Percentiles rank a stretch among this genome's conserved stretches.
Evolutionary conservation across 768 basidiomycete species (phyloP).

Genomic region (Sistotremastrum niveocremeum): DNA sequence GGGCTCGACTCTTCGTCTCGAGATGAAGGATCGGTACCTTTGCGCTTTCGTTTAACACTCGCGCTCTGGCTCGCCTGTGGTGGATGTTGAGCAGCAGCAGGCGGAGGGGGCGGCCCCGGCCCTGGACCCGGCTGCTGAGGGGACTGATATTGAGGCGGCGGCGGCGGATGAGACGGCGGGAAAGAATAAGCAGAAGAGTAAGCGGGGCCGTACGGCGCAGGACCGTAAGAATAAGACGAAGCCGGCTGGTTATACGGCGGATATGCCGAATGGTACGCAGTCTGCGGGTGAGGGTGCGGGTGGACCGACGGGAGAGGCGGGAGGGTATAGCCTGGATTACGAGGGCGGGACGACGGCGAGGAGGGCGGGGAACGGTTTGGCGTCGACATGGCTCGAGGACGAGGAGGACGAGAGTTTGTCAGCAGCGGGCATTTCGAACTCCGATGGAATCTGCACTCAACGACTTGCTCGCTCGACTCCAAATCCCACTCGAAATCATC

Average conservation of each 20-base stretch:
- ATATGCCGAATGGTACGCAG: conserved; percentile 38
- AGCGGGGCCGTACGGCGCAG: conserved; percentile 18
- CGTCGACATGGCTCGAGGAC: no score
- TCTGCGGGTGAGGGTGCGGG: conserved; percentile 33
- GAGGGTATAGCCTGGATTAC: conserved; percentile 25
- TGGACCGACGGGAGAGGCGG: conserved; percentile 47
- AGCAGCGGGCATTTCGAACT: no score
- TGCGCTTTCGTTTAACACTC: conserved; percentile 21
- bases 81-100: conserved; percentile 53
- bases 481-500: no score
- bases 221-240: conserved; percentile 54
- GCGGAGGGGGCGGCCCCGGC: conserved; percentile 17
- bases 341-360: no score
- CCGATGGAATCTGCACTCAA: no score
- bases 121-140: no score
- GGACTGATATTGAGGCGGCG: conserved; percentile 10
- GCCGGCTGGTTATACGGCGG: conserved; percentile 30
- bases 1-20: conserved; percentile 49
- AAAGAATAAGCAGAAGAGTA: conserved; percentile 22
- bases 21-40: conserved; percentile 28
- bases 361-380: no score
- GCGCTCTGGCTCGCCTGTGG: conserved; percentile 17
- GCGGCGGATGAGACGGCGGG: conserved; percentile 19
- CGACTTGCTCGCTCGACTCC: no score
- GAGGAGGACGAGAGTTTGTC: no score